phyloP scores from a whole-genome alignment of 2,329 filamentous ascomycete species.

The Tricladium varicosporioides region DNA sequence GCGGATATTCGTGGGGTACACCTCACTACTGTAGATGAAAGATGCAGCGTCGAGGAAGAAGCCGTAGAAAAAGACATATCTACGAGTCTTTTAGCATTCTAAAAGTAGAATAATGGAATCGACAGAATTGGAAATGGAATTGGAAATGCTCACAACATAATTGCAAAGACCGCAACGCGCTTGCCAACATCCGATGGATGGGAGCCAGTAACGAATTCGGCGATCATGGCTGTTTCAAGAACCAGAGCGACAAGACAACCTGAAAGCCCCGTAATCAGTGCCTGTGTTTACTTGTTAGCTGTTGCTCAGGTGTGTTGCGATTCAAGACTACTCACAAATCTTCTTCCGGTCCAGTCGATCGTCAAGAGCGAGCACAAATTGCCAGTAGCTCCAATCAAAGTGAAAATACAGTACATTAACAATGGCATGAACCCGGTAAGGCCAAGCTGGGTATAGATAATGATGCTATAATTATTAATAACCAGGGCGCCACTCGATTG shows the following conservation, averaged over 20 bases:
- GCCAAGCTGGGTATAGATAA: slow-evolving; percentile 1
- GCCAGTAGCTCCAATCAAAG: slow-evolving; percentile 22
- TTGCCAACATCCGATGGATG: not conserved
- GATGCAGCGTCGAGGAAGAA: slow-evolving; percentile 29
- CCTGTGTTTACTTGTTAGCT: not conserved
- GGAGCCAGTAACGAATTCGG: not conserved
- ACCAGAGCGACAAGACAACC: not conserved
- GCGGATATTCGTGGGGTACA: slow-evolving; percentile 34
- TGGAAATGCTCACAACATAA: not conserved
- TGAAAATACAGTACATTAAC: slow-evolving; percentile 2
- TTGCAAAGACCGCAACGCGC: not conserved
- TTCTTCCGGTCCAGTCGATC: not conserved
- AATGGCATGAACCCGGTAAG: not conserved
- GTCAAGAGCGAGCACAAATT: not conserved
- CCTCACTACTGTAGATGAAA: slow-evolving; percentile 35
- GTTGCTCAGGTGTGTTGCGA: no score
- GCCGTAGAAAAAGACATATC: slow-evolving; percentile 26
- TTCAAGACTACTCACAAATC: slow-evolving; percentile 1
- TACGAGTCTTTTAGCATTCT: not conserved
- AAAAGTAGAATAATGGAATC: no score
- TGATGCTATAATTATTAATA: not conserved
- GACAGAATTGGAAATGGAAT: no score
- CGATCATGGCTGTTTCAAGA: not conserved
- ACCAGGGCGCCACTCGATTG: not conserved
- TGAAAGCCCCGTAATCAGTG: slow-evolving; percentile 3